Evolutionary conservation across 495 filamentous ascomycete species (phyloP).

Genomic region (Pyrenula aspistea): DNA sequence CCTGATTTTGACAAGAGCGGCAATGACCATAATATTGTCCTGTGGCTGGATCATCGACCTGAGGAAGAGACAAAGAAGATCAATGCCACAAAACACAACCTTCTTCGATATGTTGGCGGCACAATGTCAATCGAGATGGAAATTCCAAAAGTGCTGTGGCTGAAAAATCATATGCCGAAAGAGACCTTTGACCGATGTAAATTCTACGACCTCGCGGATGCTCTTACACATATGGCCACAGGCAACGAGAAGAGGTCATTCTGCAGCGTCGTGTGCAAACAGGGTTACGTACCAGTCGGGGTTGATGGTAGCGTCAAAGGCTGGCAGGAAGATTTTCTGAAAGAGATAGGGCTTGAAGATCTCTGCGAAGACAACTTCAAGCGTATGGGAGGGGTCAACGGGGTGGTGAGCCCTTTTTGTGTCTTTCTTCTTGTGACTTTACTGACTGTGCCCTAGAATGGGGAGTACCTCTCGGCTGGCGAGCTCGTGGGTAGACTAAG

Average conservation of each 20-base stretch:
- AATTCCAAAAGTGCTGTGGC: conserved; percentile 92
- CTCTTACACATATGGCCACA: conserved; percentile 91
- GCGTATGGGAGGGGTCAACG: conserved; percentile 84
- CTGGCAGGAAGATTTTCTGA: conserved; percentile 91
- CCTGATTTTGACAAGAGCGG: conserved; percentile 69
- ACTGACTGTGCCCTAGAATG: conserved; percentile 50
- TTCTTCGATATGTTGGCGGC: conserved; percentile 92
- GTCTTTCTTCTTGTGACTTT: conserved; percentile 7
- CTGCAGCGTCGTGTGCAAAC: conserved; percentile 90
- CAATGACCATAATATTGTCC: conserved; percentile 76
- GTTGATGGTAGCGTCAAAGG: conserved; percentile 96
- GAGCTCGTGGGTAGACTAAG: conserved; percentile 77
- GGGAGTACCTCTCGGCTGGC: conserved; percentile 77
- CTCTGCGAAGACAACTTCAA: conserved; percentile 75
- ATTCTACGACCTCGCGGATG: conserved; percentile 90
- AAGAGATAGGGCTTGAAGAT: conserved; percentile 70
- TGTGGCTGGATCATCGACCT: conserved; percentile 90
- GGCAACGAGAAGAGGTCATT: conserved; percentile 84
- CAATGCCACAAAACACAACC: conserved; percentile 81
- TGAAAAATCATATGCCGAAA: conserved; percentile 95
- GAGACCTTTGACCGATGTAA: conserved; percentile 85
- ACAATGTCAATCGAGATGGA: conserved; percentile 99
- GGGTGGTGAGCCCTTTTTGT: conserved; percentile 63
- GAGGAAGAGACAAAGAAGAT: conserved; percentile 80
- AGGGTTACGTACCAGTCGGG: conserved; percentile 87